These are phyloP conservation scores for Rhizoctonia solani DNA, from an alignment of 1,284 basidiomycete species.

Conservation along the genomic window DNA sequence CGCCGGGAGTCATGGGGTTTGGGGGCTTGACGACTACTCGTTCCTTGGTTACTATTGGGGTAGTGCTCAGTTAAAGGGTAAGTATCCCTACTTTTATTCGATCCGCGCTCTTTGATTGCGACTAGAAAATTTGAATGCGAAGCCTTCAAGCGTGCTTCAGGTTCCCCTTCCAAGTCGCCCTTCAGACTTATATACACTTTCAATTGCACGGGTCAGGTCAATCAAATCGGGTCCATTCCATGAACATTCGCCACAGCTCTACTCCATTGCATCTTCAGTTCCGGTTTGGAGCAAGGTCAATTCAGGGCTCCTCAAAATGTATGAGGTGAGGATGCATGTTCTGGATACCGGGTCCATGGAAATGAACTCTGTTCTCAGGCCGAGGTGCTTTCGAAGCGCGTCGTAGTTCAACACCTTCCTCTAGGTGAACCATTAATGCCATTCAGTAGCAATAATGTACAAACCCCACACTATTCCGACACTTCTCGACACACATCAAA, in stretches of 20 bases:
- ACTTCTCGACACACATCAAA: no score
- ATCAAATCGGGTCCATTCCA: conserved; percentile 88
- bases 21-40: conserved; percentile 95
- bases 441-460: no score
- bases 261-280: conserved; percentile 84
- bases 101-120: conserved; percentile 39
- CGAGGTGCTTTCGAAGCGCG: conserved; percentile 94
- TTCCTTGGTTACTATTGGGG: conserved; percentile 94
- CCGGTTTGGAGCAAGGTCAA: conserved; percentile 90
- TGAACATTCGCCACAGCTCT: conserved; percentile 89
- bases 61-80: conserved; percentile 84
- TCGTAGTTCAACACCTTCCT: conserved; percentile 93
- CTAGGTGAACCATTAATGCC: conserved; percentile 70
- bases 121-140: conserved; percentile 48
- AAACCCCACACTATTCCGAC: no score
- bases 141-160: conserved; percentile 61
- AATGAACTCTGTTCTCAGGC: conserved; percentile 53
- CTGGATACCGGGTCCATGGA: neutral
- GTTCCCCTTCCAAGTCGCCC: conserved; percentile 53
- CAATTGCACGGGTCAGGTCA: conserved; percentile 76
- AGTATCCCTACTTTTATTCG: neutral
- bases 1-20: conserved; percentile 96
- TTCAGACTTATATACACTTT: conserved; percentile 79
- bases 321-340: conserved; percentile 59
- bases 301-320: conserved; percentile 93